Evolutionary conservation across 352 stramenopile genomes (phyloP).

Genomic region (Globisporangium nagaii): DNA sequence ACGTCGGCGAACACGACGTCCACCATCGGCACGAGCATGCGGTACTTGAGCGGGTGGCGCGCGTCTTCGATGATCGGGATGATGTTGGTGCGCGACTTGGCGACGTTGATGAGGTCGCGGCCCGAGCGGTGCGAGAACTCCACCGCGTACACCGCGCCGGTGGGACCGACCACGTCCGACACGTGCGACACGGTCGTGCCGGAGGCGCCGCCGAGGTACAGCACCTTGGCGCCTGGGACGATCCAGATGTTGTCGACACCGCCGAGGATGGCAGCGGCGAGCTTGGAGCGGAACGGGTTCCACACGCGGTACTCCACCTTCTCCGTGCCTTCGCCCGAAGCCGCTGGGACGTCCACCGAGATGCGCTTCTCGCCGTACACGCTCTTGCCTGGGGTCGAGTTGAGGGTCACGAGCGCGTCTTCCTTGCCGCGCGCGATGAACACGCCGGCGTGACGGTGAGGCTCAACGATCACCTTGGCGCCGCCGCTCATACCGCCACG

Average conservation of each 20-base stretch:
- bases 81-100: conserved; percentile 98
- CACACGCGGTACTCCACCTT: conserved; percentile 99
- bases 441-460: conserved; percentile 97
- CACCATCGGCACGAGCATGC: conserved; percentile 99
- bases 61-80: conserved; percentile 99
- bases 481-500: conserved; percentile 92
- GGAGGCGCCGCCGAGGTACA: conserved; percentile 98
- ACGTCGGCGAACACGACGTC: conserved; percentile 99
- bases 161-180: conserved; percentile 98
- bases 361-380: conserved; percentile 99
- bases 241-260: conserved; percentile 99
- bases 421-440: conserved; percentile 99
- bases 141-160: conserved; percentile 97
- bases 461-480: conserved; percentile 96
- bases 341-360: conserved; percentile 93
- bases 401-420: conserved; percentile 98
- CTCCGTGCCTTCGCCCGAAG: conserved; percentile 84
- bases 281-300: conserved; percentile 99
- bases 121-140: conserved; percentile 99
- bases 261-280: conserved; percentile 98
- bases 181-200: conserved; percentile 99
- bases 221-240: conserved; percentile 94
- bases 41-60: conserved; percentile 97
- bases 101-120: conserved; percentile 98
- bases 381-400: conserved; percentile 97